phyloP scores from a whole-genome alignment of 331 rosid species.

The Malus hybrid region DNA sequence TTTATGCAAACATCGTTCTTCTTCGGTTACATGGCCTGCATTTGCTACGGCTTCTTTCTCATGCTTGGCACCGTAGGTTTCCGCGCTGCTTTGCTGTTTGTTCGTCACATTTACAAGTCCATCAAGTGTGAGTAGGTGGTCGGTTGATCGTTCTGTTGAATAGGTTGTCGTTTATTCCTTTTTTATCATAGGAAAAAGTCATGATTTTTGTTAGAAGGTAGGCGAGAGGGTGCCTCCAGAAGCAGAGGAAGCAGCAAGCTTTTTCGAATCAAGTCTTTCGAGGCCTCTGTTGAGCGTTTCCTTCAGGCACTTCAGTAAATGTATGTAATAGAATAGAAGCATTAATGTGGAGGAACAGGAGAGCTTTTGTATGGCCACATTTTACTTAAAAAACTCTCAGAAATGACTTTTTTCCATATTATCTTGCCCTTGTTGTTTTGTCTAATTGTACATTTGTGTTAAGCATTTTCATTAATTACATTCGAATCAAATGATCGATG shows the following conservation, averaged over 20 bases:
- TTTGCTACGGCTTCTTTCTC: conserved; percentile 95
- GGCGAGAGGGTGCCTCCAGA: conserved; percentile 35
- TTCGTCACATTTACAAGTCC: conserved; percentile 90
- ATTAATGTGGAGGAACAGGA: conserved; percentile 22
- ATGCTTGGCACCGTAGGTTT: conserved; percentile 93
- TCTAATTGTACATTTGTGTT: too few relatives aligned
- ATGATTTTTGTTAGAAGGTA: conserved; percentile 30
- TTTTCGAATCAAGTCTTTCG: conserved; percentile 18
- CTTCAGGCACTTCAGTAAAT: conserved; percentile 18
- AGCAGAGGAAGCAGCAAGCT: conserved; percentile 30
- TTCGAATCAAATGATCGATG: neutral
- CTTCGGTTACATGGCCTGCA: conserved; percentile 98
- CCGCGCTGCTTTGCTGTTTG: conserved; percentile 83
- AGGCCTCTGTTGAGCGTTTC: conserved; percentile 18
- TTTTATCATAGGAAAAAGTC: conserved; percentile 25
- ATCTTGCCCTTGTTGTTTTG: neutral
- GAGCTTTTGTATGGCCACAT: conserved; percentile 27
- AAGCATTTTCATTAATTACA: neutral
- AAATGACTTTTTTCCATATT: conserved; percentile 4
- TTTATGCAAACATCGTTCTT: conserved; percentile 93
- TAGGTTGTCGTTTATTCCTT: conserved; percentile 15
- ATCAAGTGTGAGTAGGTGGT: conserved; percentile 82
- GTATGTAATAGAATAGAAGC: conserved; percentile 24
- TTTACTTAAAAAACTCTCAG: conserved; percentile 12
- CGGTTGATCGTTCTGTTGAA: conserved; percentile 23